A percentile compares a stretch with the other conserved stretches of the same genome.
phyloP scores from a whole-genome alignment of 192 early-diverging fungal species.

The Rhizophlyctis rosea region DNA sequence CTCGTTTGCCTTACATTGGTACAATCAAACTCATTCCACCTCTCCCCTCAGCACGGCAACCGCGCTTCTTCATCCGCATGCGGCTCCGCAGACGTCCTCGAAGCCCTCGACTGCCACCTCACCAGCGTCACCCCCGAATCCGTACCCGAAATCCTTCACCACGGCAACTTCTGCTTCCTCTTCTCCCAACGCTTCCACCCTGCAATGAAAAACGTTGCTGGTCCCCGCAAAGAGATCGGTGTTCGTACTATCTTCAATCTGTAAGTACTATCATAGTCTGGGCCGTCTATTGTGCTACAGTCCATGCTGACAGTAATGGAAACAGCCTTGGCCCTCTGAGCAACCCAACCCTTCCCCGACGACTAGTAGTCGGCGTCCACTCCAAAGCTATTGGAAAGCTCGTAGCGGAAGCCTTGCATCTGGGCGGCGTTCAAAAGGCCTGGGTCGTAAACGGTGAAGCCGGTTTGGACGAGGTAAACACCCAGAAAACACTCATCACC shows the following conservation, averaged over 20 bases:
- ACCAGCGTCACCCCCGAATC: constrained; percentile 58
- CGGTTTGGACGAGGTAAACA: constrained; percentile 79
- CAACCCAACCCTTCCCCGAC: constrained; percentile 80
- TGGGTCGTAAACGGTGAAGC: constrained; percentile 91
- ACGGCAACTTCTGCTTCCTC: constrained; percentile 82
- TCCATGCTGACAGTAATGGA: not conserved
- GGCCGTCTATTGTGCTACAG: not conserved
- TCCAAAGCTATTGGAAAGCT: constrained; percentile 70
- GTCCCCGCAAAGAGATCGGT: constrained; percentile 79
- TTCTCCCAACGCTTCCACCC: constrained; percentile 92
- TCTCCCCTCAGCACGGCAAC: constrained; percentile 74
- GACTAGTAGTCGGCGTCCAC: constrained; percentile 89
- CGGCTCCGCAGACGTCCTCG: constrained; percentile 93
- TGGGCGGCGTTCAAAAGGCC: constrained; percentile 75
- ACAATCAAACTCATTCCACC: too few relatives aligned
- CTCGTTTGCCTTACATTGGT: too few relatives aligned
- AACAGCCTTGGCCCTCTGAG: constrained; percentile 78
- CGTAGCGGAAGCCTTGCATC: constrained; percentile 77
- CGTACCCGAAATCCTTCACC: constrained; percentile 62
- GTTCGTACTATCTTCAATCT: constrained; percentile 93
- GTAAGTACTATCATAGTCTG: constrained; percentile 18
- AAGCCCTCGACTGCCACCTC: constrained; percentile 77
- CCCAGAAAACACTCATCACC: not conserved
- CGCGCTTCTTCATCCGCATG: constrained; percentile 84
- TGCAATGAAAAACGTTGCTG: constrained; percentile 76